Evolutionary conservation across 257 asterid genomes (phyloP), one percentile per base, ranked within the genome.

Genomic region (Eucommia ulmoides): DNA sequence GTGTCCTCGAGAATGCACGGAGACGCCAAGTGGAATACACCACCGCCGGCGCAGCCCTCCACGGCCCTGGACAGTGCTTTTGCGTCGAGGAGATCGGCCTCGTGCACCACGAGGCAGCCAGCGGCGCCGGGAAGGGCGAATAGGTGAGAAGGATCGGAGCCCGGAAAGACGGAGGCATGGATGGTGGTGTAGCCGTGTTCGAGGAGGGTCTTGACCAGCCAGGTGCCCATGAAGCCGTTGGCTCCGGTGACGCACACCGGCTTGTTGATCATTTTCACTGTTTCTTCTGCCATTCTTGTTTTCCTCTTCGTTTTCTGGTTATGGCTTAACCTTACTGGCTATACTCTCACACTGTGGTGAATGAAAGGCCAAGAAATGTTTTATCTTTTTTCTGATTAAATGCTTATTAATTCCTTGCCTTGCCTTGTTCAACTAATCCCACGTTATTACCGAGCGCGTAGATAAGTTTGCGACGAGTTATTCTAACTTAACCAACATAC

Each of bases 211-310:
- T 29, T 29, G 6, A 29, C 12, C 38, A 88, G 24, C 86, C 91
- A 77, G 8, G 97, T 73, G 16, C 97, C 97, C 45, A 88, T 84
- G 93, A 84, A 84, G 7, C 97, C 97, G 66, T 81, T 82, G 63
- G 97, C 95, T 35, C 97, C 97, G 51, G 95, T 84, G 58, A 88
- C 87, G 56, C 94, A n/a, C n/a, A n/a, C n/a, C n/a, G n/a, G n/a
- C n/a, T n/a, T n/a, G n/a, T n/a, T n/a, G n/a, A n/a, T n/a, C n/a
- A n/a, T n/a, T n/a, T n/a, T n/a, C n/a, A n/a, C n/a, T n/a, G n/a
- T n/a, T n/a, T n/a, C n/a, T n/a, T n/a, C n/a, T n/a, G n/a, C n/a
- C n/a, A n/a, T n/a, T n/a, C n/a, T n/a, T n/a, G n/a, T n/a, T n/a
- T n/a, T n/a, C n/a, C n/a, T n/a, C n/a, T n/a, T n/a, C n/a, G n/a